phyloP scores from a whole-genome alignment of 2,329 filamentous ascomycete species.

The Arthrobotrys sinensis region DNA sequence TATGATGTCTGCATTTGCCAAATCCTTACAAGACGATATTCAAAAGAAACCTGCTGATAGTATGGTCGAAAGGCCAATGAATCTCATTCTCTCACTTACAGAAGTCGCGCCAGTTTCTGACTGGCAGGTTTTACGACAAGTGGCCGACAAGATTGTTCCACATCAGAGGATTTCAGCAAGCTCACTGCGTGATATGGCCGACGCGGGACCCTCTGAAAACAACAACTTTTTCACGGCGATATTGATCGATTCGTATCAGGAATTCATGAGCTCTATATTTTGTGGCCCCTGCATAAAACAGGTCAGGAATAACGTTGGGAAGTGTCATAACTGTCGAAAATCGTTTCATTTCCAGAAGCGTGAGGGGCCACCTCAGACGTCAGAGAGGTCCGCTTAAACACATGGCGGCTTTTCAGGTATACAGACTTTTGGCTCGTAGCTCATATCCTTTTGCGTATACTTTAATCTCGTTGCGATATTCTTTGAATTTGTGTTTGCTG shows the following conservation, averaged over 20 bases:
- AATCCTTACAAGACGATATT: slow-evolving; percentile 2
- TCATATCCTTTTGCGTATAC: neutral
- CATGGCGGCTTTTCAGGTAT: neutral
- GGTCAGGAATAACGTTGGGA: neutral
- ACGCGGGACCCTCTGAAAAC: neutral
- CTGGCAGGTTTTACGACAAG: neutral
- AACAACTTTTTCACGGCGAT: neutral
- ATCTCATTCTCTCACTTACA: neutral
- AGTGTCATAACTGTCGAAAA: slow-evolving; percentile 3
- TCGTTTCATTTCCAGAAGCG: slow-evolving; percentile 4
- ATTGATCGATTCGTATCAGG: slow-evolving; percentile 11
- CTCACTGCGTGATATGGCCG: neutral
- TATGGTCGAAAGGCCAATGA: neutral
- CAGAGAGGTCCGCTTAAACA: neutral
- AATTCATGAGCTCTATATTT: neutral
- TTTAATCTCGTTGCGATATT: neutral
- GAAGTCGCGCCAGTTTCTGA: neutral
- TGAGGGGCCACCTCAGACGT: neutral
- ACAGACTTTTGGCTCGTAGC: neutral
- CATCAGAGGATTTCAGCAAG: neutral
- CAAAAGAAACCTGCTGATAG: neutral
- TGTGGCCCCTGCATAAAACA: neutral
- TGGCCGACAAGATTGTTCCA: neutral
- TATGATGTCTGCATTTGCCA: neutral
- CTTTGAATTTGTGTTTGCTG: no score